Percentiles rank a stretch among this genome's conserved stretches.
Conservation (phyloP, 2,329 filamentous ascomycete species). For the Emmonsiellopsis sp. region DNA sequence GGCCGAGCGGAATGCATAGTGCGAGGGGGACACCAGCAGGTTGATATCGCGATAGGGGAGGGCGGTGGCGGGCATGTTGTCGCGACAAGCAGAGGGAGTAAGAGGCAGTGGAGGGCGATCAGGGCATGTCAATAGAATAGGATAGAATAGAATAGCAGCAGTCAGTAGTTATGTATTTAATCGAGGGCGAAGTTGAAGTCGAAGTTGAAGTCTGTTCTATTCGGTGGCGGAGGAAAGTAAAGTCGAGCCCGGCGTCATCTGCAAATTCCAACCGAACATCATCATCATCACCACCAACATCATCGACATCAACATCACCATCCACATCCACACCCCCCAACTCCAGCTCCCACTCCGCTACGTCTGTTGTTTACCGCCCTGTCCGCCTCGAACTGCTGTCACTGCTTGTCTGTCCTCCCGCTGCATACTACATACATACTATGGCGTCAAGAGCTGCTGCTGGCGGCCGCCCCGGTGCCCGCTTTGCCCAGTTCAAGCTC, state of each 20-base stretch:
- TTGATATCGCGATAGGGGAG: conserved; percentile 94
- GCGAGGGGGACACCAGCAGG: conserved; percentile 79
- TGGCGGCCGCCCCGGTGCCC: conserved; percentile 56
- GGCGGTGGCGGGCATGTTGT: conserved; percentile 25
- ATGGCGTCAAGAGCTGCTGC: conserved; percentile 84
- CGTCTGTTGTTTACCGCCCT: neutral
- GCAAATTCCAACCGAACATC: too few relatives aligned
- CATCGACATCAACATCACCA: too few relatives aligned
- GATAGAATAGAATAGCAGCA: too few relatives aligned
- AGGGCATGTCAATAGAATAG: neutral
- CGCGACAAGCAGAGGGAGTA: neutral
- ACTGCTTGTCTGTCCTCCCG: neutral
- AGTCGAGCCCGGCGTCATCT: too few relatives aligned
- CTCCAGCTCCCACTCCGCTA: too few relatives aligned
- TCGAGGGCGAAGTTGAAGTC: too few relatives aligned
- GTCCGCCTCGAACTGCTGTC: neutral
- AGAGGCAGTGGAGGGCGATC: neutral
- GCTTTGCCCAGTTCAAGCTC: conserved; percentile 98
- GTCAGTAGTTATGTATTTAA: neutral
- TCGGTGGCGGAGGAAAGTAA: too few relatives aligned
- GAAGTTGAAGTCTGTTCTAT: too few relatives aligned
- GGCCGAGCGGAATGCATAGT: conserved; percentile 94
- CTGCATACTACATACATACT: conserved; percentile 16
- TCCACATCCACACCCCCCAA: too few relatives aligned
- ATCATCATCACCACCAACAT: too few relatives aligned